Conservation (phyloP, 2,329 filamentous ascomycete species). For the Coniochaeta prunicola region DNA sequence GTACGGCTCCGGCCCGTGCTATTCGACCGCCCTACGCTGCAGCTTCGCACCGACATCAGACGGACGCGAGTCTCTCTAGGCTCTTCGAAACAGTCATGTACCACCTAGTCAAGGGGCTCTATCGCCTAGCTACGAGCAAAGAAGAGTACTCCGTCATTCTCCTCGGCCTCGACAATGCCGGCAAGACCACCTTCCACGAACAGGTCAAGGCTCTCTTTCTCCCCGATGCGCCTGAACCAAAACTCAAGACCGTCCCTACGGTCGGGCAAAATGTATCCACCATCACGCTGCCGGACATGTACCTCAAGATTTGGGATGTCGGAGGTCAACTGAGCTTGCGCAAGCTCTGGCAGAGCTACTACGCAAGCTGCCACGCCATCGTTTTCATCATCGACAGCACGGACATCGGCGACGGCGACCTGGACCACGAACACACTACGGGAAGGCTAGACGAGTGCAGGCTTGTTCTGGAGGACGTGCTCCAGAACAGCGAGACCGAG, state of each 20-base stretch:
- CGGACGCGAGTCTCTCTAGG: not conserved
- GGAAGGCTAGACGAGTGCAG: constrained; percentile 80
- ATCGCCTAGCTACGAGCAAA: constrained; percentile 93
- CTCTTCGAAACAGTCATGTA: constrained; percentile 17
- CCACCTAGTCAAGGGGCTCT: constrained; percentile 84
- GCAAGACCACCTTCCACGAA: constrained; percentile 96
- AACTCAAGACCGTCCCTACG: constrained; percentile 83
- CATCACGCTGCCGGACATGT: constrained; percentile 86
- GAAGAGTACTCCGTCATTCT: constrained; percentile 98
- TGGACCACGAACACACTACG: constrained; percentile 38
- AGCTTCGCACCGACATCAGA: not conserved
- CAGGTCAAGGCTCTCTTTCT: constrained; percentile 89
- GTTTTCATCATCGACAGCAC: constrained; percentile 96
- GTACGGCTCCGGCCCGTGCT: not conserved
- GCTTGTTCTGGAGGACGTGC: constrained; percentile 80
- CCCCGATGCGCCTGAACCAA: constrained; percentile 53
- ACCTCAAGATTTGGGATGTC: constrained; percentile 97
- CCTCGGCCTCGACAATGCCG: constrained; percentile 94
- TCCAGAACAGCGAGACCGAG: constrained; percentile 80
- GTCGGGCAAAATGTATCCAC: constrained; percentile 96
- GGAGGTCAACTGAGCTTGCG: constrained; percentile 87
- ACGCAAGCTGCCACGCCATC: constrained; percentile 87
- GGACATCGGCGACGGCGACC: constrained; percentile 78
- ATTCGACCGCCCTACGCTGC: not conserved
- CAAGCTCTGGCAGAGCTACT: constrained; percentile 93